Base-by-base conservation (phyloP, 2,329 filamentous ascomycete species). In the Alternaria longipes region DNA sequence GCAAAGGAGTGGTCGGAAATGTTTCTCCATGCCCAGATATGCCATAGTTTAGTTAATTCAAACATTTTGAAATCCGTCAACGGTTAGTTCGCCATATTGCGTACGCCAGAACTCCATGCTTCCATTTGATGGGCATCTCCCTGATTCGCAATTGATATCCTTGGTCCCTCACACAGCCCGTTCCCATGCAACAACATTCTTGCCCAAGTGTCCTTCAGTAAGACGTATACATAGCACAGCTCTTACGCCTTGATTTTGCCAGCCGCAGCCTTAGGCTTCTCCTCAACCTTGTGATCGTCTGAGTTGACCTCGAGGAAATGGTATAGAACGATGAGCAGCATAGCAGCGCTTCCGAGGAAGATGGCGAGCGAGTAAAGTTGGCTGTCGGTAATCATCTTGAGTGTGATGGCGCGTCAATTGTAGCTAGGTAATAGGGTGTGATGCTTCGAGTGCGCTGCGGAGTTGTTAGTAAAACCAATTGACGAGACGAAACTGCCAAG, bases 231-330 rank as follows among this genome's bases (percentile, higher is more conserved):
- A 49, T 38, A 41, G 22, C 40, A 24, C 28, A 38, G 50, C 24
- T 49, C 56, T 62, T 42, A 62, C 47, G 56, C 59, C 69, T 74
- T 78, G 8, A 64, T 68, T 62, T 78, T 79, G 42, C 62, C 71
- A 26, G 66, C 62, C 38, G 66, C 67, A 32, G 56, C 60, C 56
- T 72, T 76, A 26, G 70, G 64, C 59, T 77, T 76, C 60, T 73
- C 66, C 18, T 66, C 64, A 20, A 67, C 59, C 26, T 68, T 68
- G 54, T 79, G 72, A 60, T 90, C 86, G 67, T 86, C 84, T n/a
- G 92, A 88, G 77, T 99, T 98, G 83, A 97, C 87, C 79, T 98
- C 94, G 73, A 99, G 89, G 82, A 96, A 98, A 81, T 98, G 93
- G 82, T 99, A 98, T 28, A 97, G 82, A 30, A 99, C 89, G 68